A percentile compares a stretch with the other conserved stretches of the same genome.
These are phyloP conservation scores for Naganishia kalamii DNA, from an alignment of 768 basidiomycete species.

Conservation along the genomic window DNA sequence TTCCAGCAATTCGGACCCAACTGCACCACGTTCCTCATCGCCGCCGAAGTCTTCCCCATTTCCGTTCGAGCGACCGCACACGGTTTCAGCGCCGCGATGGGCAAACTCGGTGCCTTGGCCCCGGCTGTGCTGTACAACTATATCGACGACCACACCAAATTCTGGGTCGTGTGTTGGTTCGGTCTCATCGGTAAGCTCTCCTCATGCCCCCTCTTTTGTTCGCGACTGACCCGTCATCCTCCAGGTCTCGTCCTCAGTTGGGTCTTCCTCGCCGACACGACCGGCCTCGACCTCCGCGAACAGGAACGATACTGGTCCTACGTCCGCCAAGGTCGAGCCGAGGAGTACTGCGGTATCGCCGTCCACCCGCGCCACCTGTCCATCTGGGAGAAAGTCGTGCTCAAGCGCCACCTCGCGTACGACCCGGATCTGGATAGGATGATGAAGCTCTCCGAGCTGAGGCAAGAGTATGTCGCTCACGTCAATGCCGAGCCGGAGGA, in stretches of 20 bases:
- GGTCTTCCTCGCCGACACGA: constrained; percentile 48
- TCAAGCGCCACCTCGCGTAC: constrained; percentile 46
- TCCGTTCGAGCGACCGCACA: constrained; percentile 49
- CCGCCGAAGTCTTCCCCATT: constrained; percentile 49
- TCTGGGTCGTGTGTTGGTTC: constrained; percentile 49
- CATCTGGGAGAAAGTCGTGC: constrained; percentile 42
- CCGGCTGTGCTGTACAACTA: constrained; percentile 49
- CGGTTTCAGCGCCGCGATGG: constrained; percentile 46
- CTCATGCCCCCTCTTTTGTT: constrained; percentile 15
- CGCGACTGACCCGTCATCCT: not conserved
- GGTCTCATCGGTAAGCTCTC: constrained; percentile 29
- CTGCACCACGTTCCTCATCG: constrained; percentile 48
- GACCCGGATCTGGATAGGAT: constrained; percentile 46
- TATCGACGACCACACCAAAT: constrained; percentile 36
- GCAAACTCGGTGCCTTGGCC: constrained; percentile 48
- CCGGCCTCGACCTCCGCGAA: constrained; percentile 49
- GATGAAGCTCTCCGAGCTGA: constrained; percentile 45
- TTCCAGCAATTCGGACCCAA: constrained; percentile 43
- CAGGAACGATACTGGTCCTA: constrained; percentile 49
- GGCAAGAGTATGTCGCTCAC: constrained; percentile 39
- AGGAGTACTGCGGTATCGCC: constrained; percentile 49
- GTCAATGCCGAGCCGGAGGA: constrained; percentile 39
- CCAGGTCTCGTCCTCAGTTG: constrained; percentile 34
- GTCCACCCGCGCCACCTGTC: constrained; percentile 48
- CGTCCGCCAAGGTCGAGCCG: constrained; percentile 43